Conservation (phyloP, 2,329 filamentous ascomycete genomes). For the Sclerotinia borealis region DNA sequence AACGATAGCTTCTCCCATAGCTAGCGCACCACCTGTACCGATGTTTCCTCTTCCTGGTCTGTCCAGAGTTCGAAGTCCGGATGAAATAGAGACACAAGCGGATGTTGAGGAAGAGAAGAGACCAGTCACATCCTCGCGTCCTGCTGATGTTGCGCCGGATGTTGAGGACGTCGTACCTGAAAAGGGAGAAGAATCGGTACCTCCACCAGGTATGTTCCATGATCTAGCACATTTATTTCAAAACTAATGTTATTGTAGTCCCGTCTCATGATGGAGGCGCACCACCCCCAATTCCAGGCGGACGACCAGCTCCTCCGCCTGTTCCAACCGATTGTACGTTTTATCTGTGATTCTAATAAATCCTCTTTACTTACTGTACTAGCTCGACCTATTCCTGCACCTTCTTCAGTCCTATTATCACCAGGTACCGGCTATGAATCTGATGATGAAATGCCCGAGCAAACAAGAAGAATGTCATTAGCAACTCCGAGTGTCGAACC, state of each 20-base stretch:
- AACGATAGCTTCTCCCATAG: constrained; percentile 39
- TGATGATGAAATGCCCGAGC: constrained; percentile 73
- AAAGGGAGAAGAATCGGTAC: constrained; percentile 29
- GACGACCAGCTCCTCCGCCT: constrained; percentile 50
- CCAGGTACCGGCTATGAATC: constrained; percentile 77
- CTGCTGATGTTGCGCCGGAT: constrained; percentile 45
- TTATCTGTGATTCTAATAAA: neutral
- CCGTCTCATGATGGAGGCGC: constrained; percentile 28
- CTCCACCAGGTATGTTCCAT: constrained; percentile 29
- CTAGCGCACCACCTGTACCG: constrained; percentile 49
- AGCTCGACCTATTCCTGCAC: constrained; percentile 59
- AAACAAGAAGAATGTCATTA: constrained; percentile 40
- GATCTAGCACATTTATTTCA: neutral
- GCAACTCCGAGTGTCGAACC: constrained; percentile 34
- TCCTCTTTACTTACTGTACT: constrained; percentile 27
- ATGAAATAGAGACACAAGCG: constrained; percentile 33
- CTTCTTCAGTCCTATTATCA: constrained; percentile 51
- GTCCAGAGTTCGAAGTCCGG: constrained; percentile 48
- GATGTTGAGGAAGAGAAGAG: constrained; percentile 44
- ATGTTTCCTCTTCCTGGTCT: constrained; percentile 69
- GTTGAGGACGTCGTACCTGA: constrained; percentile 44
- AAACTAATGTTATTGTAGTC: constrained; percentile 19
- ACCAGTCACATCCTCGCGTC: constrained; percentile 35
- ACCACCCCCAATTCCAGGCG: constrained; percentile 33
- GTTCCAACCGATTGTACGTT: constrained; percentile 57